Base-by-base conservation (phyloP, 257 asterid species). In the Solanum pennellii region DNA sequence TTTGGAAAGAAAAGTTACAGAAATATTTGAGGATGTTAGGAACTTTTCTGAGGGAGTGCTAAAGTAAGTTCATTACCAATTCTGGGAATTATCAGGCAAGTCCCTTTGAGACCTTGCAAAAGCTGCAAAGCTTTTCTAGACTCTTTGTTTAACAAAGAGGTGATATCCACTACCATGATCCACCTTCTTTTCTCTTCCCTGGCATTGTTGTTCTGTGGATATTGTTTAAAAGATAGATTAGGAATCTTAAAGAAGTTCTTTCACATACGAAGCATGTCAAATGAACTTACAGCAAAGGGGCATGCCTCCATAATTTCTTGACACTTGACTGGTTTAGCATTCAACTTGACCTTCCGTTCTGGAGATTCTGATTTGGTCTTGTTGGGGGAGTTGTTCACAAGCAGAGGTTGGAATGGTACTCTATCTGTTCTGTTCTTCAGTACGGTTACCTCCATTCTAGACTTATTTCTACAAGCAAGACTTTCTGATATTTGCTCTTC, bases 51-150 rank as follows among this genome's bases (percentile, higher is more conserved):
- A 27, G 41, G 42, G 39, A 79, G 21, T 79, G 60, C 83, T 15
- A 44, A 77, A 44, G 62, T 44, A 86, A 75, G 60, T 84, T 41
- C 45, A 39, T 89, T 93, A 95, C 99, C 98, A 18, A 93, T 94
- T 89, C 96, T 90, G 13, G 99, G 99, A 87, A 96, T 88, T 25
- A 94, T 89, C 91, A 96, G 87, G 73, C 88, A 88, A 88, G 98
- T 96, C 86, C 95, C 93, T 31, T 89, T 93, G 65, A 96, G 94
- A 88, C 98, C 98, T 87, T 92, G 89, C 94, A 96, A 65, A 31
- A 95, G 96, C 92, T 94, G 96, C 91, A 96, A 87, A 79, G 95
- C 98, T 87, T 91, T 93, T 91, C 98, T 94, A 3, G 98, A 94
- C 85, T 92, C 92, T 88, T 89, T 92, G 92, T 91, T 92, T 88